phyloP scores from a whole-genome alignment of 1,284 basidiomycete genomes.

The Trichosporon inkin region DNA sequence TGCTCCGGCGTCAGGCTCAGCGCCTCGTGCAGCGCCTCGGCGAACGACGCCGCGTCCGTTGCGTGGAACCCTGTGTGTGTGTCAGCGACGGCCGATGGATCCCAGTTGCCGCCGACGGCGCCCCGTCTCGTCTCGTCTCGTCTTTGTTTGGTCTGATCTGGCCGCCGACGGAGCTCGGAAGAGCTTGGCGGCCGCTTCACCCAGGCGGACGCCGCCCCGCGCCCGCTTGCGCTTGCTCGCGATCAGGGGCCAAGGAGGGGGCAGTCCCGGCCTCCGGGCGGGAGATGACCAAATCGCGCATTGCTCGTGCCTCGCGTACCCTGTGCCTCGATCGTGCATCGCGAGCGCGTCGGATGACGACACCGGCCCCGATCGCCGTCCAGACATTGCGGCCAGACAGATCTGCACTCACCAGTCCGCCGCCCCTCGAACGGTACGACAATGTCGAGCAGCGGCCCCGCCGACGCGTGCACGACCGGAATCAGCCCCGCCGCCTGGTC shows the following conservation, averaged over 20 bases:
- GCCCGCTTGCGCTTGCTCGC: no score
- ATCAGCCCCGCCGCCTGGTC: slow-evolving; percentile 89
- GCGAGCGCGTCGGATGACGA: no score
- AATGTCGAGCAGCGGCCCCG: slow-evolving; percentile 87
- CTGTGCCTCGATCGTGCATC: no score
- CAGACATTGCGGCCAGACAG: neutral
- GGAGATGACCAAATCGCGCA: neutral
- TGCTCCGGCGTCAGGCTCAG: slow-evolving; percentile 60
- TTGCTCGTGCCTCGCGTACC: no score
- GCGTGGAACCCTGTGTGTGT: slow-evolving; percentile 71
- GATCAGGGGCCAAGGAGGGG: no score
- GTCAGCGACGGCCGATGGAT: neutral
- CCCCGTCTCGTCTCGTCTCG: no score
- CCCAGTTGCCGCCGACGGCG: no score
- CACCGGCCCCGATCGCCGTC: no score
- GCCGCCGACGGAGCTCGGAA: no score
- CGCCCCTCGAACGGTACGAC: slow-evolving; percentile 70
- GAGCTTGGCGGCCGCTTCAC: no score
- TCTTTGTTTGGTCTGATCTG: no score
- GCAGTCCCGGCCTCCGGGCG: neutral
- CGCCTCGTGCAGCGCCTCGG: slow-evolving; percentile 63
- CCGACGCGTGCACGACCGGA: slow-evolving; percentile 87
- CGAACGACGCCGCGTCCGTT: slow-evolving; percentile 63
- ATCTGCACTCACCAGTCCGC: slow-evolving; percentile 59
- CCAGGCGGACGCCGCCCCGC: no score